Evolutionary conservation across 163 green algal genomes (phyloP).

Genomic region (Chlamydomonas reinhardtii): DNA sequence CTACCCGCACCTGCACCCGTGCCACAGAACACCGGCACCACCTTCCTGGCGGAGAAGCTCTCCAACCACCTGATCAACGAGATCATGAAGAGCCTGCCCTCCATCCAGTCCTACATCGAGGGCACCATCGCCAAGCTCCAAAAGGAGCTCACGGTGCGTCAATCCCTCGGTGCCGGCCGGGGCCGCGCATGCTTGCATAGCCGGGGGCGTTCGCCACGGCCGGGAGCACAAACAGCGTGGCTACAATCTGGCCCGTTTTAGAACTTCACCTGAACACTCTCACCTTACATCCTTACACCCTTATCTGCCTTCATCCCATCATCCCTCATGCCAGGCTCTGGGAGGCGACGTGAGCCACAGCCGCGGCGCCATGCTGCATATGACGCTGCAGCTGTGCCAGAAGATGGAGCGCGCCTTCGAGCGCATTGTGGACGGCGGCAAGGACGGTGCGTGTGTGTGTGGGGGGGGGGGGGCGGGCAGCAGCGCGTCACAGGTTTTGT

Average conservation of each 20-base stretch:
- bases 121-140: constrained; percentile 56
- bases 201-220: too few species aligned
- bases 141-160: constrained; percentile 62
- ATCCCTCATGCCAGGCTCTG: constrained; percentile 67
- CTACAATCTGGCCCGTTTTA: too few species aligned
- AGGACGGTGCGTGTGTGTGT: constrained; percentile 17
- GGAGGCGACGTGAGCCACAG: constrained; percentile 83
- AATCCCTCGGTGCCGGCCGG: too few species aligned
- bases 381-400: constrained; percentile 90
- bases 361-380: constrained; percentile 93
- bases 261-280: too few species aligned
- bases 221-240: too few species aligned
- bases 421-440: constrained; percentile 88
- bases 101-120: constrained; percentile 90
- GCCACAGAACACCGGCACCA: constrained; percentile 85
- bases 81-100: constrained; percentile 91
- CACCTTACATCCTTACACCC: too few species aligned
- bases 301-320: too few species aligned
- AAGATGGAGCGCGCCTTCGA: constrained; percentile 90
- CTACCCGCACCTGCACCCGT: too few species aligned
- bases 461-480: too few species aligned
- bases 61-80: constrained; percentile 85
- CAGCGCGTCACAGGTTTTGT: too few species aligned
- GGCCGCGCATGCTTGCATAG: too few species aligned
- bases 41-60: constrained; percentile 86